A percentile compares a stretch with the other conserved stretches of the same genome.
Evolutionary conservation across 352 stramenopile genomes (phyloP).

Genomic region (Globisporangium splendens): DNA sequence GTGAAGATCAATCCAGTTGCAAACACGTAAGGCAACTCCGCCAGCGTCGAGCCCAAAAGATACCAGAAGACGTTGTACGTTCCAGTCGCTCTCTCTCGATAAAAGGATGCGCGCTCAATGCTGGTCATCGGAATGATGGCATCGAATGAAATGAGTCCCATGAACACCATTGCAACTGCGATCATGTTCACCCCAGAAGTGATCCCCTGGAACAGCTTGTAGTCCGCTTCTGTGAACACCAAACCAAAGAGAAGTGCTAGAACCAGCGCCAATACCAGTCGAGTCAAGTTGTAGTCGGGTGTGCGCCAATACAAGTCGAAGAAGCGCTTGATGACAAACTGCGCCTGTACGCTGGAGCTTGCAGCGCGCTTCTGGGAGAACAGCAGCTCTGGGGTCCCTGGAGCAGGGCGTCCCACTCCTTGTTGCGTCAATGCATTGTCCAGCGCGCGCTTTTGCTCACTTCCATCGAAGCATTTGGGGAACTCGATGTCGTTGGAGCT

Average conservation of each 20-base stretch:
- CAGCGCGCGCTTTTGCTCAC: constrained; percentile 6
- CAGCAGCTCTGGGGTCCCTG: not conserved
- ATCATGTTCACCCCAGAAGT: constrained; percentile 56
- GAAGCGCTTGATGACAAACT: constrained; percentile 21
- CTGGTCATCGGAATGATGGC: constrained; percentile 61
- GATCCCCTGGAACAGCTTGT: constrained; percentile 26
- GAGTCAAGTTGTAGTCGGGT: constrained; percentile 68
- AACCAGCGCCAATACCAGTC: constrained; percentile 27
- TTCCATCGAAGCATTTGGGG: constrained; percentile 29
- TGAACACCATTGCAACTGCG: constrained; percentile 65
- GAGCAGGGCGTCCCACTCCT: not conserved
- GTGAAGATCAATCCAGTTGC: constrained; percentile 26
- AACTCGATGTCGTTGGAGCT: constrained; percentile 27
- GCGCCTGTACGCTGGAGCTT: constrained; percentile 9
- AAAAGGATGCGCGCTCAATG: constrained; percentile 51
- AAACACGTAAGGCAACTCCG: constrained; percentile 60
- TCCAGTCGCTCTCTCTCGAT: constrained; percentile 55
- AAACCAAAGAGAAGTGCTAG: constrained; percentile 20
- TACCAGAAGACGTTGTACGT: constrained; percentile 84
- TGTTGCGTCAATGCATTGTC: not conserved
- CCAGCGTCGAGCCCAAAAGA: constrained; percentile 61
- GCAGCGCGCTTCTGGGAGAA: constrained; percentile 20
- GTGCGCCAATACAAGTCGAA: constrained; percentile 28
- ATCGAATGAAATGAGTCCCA: constrained; percentile 62
- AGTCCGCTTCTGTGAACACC: constrained; percentile 23